These are phyloP conservation scores for Verticillium albo-atrum DNA, from an alignment of 2,329 filamentous ascomycete species.

Conservation along the genomic window DNA sequence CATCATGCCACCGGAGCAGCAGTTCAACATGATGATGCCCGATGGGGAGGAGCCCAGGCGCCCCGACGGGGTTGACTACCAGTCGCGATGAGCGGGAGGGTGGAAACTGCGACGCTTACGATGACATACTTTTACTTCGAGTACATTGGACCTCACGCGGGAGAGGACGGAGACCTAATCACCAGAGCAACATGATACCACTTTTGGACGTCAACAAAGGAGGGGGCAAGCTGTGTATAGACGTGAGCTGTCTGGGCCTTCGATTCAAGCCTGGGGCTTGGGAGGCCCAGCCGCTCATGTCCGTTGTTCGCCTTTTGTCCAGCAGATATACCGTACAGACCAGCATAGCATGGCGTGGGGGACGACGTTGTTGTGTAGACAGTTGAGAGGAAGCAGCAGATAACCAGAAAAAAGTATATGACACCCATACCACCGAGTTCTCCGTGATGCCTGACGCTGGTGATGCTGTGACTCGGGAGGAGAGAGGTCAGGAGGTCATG, in stretches of 20 bases:
- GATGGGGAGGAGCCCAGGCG: slow-evolving; percentile 42
- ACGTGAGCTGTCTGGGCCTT: not conserved
- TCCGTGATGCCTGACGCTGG: not conserved
- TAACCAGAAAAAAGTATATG: not conserved
- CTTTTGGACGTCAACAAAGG: not conserved
- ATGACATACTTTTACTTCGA: not conserved
- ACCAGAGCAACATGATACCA: not conserved
- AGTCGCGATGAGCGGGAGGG: not conserved
- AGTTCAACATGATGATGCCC: slow-evolving; percentile 46
- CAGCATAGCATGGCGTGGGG: not conserved
- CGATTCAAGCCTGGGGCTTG: not conserved
- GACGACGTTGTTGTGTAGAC: not conserved
- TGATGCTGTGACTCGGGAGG: no score
- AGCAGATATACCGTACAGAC: not conserved
- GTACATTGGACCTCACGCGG: not conserved
- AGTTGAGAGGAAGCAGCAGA: not conserved
- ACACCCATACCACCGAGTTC: not conserved
- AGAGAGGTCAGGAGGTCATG: no score
- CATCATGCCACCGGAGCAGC: slow-evolving; percentile 38
- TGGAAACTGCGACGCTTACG: not conserved
- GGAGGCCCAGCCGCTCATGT: not conserved
- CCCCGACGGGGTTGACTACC: slow-evolving; percentile 22
- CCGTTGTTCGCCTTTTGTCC: not conserved
- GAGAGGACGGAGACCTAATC: not conserved
- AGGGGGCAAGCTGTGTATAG: not conserved